Base-by-base conservation (phyloP, 2,329 filamentous ascomycete genomes). In the Daldinia eschscholtzii region DNA sequence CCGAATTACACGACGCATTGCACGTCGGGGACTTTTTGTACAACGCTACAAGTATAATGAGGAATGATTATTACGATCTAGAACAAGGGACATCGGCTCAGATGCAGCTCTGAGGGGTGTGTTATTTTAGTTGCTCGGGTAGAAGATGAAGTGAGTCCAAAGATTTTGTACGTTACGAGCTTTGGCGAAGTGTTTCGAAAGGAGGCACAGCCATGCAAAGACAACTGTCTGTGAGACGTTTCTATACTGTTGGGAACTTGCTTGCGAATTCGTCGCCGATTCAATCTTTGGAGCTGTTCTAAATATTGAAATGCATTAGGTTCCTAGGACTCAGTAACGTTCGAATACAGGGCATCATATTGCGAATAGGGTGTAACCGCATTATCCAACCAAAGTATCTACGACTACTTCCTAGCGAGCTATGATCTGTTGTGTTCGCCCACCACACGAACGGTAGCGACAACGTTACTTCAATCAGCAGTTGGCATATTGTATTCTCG, bases 211-310 rank as follows among this genome's bases (percentile, higher is more conserved):
- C 44, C 56, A 65, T 70, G 68, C 67, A 74, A 58, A 60, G 64
- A 70, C 67, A 74, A 48, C 18, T 73, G 67, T 73, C 62, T 71
- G 70, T 75, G 66, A 57, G 63, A 72, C 69, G 39, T 46, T 26
- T 56, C 23, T 67, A 39, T 57, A 53, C 20, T 61, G 46, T 63
- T 37, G 28, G 46, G 23, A 44, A 39, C 23, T 58, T 50, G 52
- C 35, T 30, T 55, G 50, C 57, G 59, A 57, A 61, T 56, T 50
- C 4, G 6, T 33, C 28, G 3, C 15, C 46, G 15, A 52, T 52
- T 33, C 15, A 30, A 30, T 52, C 15, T 52, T 52, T 52, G 5
- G 46, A 33, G 46, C 46, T 10, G 15, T 6, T 52, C 46, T 30
- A 5, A 33, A 52, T 30, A 52, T n/a, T 1, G n/a, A 42, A 23